Conservation (phyloP, 164 flowering plant genomes). For the Buxus sempervirens region DNA sequence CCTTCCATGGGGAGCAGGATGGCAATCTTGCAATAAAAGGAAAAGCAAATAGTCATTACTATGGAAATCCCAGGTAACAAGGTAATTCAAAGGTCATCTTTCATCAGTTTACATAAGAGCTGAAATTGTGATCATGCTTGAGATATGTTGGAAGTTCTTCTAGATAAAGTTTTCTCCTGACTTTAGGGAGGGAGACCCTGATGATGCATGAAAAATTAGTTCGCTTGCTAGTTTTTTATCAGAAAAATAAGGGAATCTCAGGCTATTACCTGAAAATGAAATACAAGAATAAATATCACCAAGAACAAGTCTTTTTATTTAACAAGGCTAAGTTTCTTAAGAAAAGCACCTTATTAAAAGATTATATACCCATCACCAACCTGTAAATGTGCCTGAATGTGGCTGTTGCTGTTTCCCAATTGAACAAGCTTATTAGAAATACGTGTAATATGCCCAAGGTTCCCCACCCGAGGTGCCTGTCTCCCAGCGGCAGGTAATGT, state of each 20-base stretch:
- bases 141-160: background rate
- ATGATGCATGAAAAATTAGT: too few species aligned
- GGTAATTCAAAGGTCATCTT: background rate
- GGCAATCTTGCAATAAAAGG: background rate
- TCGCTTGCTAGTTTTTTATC: too few species aligned
- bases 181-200: background rate
- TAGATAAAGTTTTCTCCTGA: background rate
- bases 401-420: slow-evolving; percentile 47
- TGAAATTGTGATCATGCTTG: background rate
- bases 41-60: background rate
- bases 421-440: slow-evolving; percentile 85
- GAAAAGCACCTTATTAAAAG: background rate
- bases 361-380: slow-evolving; percentile 26
- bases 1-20: background rate
- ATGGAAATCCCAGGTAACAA: background rate
- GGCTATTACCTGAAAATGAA: too few species aligned
- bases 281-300: too few species aligned
- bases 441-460: slow-evolving; percentile 83
- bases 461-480: slow-evolving; percentile 64
- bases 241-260: too few species aligned
- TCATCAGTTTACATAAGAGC: background rate
- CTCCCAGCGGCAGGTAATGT: slow-evolving; percentile 65
- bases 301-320: too few species aligned
- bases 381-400: slow-evolving; percentile 64
- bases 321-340: background rate